Base-by-base conservation (phyloP, 2,329 filamentous ascomycete genomes). In the Penicillium sp. region DNA sequence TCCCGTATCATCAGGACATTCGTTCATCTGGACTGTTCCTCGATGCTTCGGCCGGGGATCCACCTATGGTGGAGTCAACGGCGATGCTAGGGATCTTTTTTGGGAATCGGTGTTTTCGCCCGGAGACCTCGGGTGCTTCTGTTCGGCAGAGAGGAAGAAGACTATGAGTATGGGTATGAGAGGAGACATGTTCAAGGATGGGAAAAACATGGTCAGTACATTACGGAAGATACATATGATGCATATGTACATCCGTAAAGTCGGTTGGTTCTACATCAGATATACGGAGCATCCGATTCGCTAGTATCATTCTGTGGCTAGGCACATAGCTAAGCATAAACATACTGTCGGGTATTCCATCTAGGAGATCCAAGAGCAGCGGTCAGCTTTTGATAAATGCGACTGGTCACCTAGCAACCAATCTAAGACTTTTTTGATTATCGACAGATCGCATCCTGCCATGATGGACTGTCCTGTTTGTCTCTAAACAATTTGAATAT, bases 321-420 rank as follows among this genome's bases (percentile, higher is more conserved):
- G 37, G 28, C 28, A 55, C 26, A 30, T 40, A 55, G 37, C 26
- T 55, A 42, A 35, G 26, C 40, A 44, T 42, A 49, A 49, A 49
- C 45, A 49, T 30, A n/a, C 38, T 55, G 38, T 22, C n/a, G 26
- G 53, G 38, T 44, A 17, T n/a, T 44, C 26, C 12, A 19, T 50
- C 33, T 26, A 58, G 44, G 38, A 24, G 42, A 47, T 53, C 47
- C 51, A 55, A 28, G 53, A 55, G 35, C 56, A 63, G 68, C 67
- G 68, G 68, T 69, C 58, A 61, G 24, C 47, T 5, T 53, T 47
- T 7, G 42, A 24, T 33, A 30, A 51, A 58, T 50, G 35, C 50
- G 63, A 67, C 61, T 65, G 61, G 62, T 67, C 65, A 64, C 68
- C 68, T 59, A 65, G 67, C 68, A 69, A 69, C 64, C 59, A 58